These are phyloP conservation scores for Cladosporium sp. DNA, from an alignment of 2,329 filamentous ascomycete species.

Conservation along the genomic window DNA sequence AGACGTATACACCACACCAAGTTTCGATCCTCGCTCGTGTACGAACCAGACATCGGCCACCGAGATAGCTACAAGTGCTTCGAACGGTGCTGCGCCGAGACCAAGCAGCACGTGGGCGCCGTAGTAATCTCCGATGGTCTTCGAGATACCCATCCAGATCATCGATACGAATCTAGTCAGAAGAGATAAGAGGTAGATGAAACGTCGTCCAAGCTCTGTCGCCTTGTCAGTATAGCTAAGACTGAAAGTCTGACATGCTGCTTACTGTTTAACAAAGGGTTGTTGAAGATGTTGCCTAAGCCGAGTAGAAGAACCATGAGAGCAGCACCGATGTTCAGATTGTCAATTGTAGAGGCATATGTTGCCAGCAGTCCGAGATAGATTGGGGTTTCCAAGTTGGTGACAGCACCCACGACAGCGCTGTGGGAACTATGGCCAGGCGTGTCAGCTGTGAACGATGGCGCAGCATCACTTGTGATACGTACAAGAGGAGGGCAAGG, in stretches of 20 bases:
- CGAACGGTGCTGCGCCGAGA: slow-evolving; percentile 22
- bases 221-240: background rate
- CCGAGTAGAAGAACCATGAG: slow-evolving; percentile 13
- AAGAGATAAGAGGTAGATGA: slow-evolving; percentile 14
- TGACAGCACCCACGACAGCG: slow-evolving; percentile 18
- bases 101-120: slow-evolving; percentile 14
- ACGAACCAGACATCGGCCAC: slow-evolving; percentile 45
- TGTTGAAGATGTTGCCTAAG: slow-evolving; percentile 15
- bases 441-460: background rate
- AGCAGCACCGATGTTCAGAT: slow-evolving; percentile 15
- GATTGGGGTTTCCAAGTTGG: slow-evolving; percentile 18
- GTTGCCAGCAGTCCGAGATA: slow-evolving; percentile 15
- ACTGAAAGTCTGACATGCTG: too few relatives aligned
- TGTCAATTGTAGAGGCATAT: slow-evolving; percentile 12
- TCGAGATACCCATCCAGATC: slow-evolving; percentile 16
- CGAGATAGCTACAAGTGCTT: slow-evolving; percentile 51
- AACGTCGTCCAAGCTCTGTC: slow-evolving; percentile 16
- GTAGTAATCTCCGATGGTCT: slow-evolving; percentile 14
- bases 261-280: slow-evolving; percentile 18
- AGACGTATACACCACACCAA: slow-evolving; percentile 43
- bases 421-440: slow-evolving; percentile 7
- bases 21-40: slow-evolving; percentile 45
- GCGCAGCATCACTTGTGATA: too few relatives aligned
- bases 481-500: slow-evolving; percentile 14
- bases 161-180: slow-evolving; percentile 8